Conservation (phyloP, 2,329 filamentous ascomycete species). For the Exophiala spinifera region DNA sequence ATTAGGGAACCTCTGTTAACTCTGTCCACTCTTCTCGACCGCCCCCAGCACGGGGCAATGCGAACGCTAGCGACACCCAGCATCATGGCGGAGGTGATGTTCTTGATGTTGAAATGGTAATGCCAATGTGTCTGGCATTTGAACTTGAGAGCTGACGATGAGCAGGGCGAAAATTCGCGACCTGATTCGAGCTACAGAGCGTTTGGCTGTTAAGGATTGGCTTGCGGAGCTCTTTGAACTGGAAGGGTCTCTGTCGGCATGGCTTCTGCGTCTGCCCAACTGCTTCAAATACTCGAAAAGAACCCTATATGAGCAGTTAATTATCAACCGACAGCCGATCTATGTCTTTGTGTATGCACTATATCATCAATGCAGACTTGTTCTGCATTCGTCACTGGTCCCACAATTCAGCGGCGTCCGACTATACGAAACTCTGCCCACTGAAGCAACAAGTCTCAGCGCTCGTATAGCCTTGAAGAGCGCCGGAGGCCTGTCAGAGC, state of each 20-base stretch:
- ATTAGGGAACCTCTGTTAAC: neutral
- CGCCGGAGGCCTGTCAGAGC: slow-evolving; percentile 6
- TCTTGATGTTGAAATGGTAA: too few relatives aligned
- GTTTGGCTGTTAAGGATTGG: neutral
- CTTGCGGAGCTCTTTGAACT: slow-evolving; percentile 10
- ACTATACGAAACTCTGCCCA: slow-evolving; percentile 1
- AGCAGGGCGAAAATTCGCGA: slow-evolving; percentile 11
- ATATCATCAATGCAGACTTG: slow-evolving; percentile 15
- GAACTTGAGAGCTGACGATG: too few relatives aligned
- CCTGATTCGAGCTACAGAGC: neutral
- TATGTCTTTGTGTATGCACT: slow-evolving; percentile 12
- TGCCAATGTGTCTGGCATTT: too few relatives aligned
- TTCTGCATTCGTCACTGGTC: slow-evolving; percentile 14
- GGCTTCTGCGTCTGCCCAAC: slow-evolving; percentile 3
- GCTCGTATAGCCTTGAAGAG: slow-evolving; percentile 14
- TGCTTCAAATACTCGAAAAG: slow-evolving; percentile 9
- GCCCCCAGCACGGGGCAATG: too few relatives aligned
- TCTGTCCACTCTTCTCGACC: too few relatives aligned
- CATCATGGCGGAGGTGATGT: too few relatives aligned
- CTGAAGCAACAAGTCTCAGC: slow-evolving; percentile 9
- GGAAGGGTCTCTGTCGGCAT: slow-evolving; percentile 9
- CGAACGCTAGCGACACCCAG: too few relatives aligned
- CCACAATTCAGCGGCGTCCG: slow-evolving; percentile 13
- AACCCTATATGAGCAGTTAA: slow-evolving; percentile 13
- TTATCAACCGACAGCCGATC: slow-evolving; percentile 10